Conservation (phyloP, 2,329 filamentous ascomycete genomes). For the Aspergillus calidoustus region DNA sequence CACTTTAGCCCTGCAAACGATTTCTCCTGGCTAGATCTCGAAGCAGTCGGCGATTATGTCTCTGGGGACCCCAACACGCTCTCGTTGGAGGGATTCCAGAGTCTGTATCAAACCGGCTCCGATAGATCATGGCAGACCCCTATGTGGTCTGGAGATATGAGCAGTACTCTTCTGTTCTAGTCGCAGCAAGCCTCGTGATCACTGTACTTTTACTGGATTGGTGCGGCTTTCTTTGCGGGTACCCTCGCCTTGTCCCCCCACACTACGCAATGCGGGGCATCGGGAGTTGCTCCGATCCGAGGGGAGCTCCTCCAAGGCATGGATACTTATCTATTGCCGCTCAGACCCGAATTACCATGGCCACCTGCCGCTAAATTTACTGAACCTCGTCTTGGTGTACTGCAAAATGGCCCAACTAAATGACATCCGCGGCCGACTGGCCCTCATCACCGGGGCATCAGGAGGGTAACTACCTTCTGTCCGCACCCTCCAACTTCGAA, state of each 20-base stretch:
- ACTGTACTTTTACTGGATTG: neutral
- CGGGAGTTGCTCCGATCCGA: conserved; percentile 33
- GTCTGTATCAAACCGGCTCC: conserved; percentile 35
- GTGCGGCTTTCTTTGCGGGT: neutral
- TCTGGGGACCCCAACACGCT: conserved; percentile 49
- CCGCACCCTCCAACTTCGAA: neutral
- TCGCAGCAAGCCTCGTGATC: neutral
- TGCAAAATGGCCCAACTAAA: conserved; percentile 39
- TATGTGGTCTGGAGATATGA: conserved; percentile 48
- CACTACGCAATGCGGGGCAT: conserved; percentile 22
- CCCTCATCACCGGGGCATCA: conserved; percentile 65
- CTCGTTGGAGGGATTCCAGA: conserved; percentile 42
- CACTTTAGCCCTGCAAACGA: conserved; percentile 56
- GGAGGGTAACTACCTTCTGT: conserved; percentile 55
- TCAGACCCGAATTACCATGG: neutral
- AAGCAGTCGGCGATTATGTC: conserved; percentile 63
- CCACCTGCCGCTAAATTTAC: neutral
- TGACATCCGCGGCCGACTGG: conserved; percentile 58
- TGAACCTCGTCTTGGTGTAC: neutral
- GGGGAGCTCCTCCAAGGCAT: conserved; percentile 1
- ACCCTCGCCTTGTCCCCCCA: conserved; percentile 8
- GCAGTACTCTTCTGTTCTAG: conserved; percentile 41
- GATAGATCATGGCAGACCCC: conserved; percentile 45
- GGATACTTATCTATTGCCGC: neutral
- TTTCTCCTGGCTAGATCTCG: conserved; percentile 66